These are phyloP conservation scores for Nemania serpens DNA, from an alignment of 2,329 filamentous ascomycete genomes.

Conservation along the genomic window DNA sequence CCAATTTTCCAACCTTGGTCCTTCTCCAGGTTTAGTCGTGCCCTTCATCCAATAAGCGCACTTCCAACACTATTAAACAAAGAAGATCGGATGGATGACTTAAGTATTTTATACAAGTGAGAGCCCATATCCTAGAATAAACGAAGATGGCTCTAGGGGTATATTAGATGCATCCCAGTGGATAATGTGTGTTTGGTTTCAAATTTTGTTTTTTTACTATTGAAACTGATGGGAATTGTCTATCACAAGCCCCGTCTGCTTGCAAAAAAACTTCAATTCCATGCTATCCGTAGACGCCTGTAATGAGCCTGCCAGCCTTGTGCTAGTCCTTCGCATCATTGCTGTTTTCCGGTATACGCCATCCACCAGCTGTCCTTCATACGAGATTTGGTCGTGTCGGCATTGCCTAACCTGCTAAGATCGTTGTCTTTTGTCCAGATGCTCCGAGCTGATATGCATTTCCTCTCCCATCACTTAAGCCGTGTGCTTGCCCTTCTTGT, in stretches of 20 bases:
- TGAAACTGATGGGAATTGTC: slow-evolving; percentile 40
- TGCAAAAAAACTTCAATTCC: slow-evolving; percentile 48
- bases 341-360: slow-evolving; percentile 29
- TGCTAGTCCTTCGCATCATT: slow-evolving; percentile 39
- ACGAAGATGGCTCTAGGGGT: background rate
- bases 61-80: too few relatives aligned
- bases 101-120: background rate
- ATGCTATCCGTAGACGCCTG: slow-evolving; percentile 62
- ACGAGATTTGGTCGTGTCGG: slow-evolving; percentile 25
- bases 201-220: slow-evolving; percentile 28
- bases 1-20: too few relatives aligned
- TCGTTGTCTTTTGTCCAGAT: slow-evolving; percentile 26
- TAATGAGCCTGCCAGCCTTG: slow-evolving; percentile 46
- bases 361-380: slow-evolving; percentile 26
- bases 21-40: background rate
- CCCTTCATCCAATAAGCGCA: too few relatives aligned
- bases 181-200: slow-evolving; percentile 13
- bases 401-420: slow-evolving; percentile 24
- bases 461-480: slow-evolving; percentile 37
- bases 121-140: background rate
- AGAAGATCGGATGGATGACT: too few relatives aligned
- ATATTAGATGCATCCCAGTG: background rate
- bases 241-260: slow-evolving; percentile 41
- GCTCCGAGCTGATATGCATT: slow-evolving; percentile 15
- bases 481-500: slow-evolving; percentile 55